These are phyloP conservation scores for Lasiodiplodia sp. DNA, from an alignment of 2,329 filamentous ascomycete genomes.

Conservation along the genomic window DNA sequence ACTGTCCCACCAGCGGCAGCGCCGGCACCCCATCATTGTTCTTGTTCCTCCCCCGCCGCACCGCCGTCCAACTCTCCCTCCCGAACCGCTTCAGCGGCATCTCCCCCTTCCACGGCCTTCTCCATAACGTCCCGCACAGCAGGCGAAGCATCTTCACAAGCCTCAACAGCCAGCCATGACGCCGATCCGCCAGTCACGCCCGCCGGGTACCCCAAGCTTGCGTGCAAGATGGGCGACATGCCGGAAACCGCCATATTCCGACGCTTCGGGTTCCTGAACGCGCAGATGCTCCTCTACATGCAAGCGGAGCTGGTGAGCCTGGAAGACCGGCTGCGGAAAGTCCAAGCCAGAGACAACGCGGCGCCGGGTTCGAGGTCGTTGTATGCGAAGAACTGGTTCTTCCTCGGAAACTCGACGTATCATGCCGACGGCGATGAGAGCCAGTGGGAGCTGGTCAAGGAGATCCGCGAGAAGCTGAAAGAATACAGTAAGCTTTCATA, in stretches of 20 bases:
- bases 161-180: no score
- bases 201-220: slow-evolving; percentile 5
- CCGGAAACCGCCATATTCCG: slow-evolving; percentile 5
- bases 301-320: neutral
- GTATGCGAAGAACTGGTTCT: slow-evolving; percentile 7
- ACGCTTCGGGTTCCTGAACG: slow-evolving; percentile 8
- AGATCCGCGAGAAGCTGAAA: slow-evolving; percentile 13
- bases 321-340: neutral
- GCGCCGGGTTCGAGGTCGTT: no score
- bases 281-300: slow-evolving; percentile 13
- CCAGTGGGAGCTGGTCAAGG: neutral
- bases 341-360: neutral
- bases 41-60: accelerated
- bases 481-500: slow-evolving; percentile 23
- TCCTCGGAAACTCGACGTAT: neutral
- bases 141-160: no score
- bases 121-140: no score
- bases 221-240: neutral
- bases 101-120: no score
- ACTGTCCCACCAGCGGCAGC: no score
- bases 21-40: no score
- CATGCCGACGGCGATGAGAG: neutral
- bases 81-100: no score
- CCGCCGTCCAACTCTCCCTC: no score
- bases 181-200: neutral